Base-by-base conservation (phyloP, 2,329 filamentous ascomycete species). In the Cladosporium sp. region DNA sequence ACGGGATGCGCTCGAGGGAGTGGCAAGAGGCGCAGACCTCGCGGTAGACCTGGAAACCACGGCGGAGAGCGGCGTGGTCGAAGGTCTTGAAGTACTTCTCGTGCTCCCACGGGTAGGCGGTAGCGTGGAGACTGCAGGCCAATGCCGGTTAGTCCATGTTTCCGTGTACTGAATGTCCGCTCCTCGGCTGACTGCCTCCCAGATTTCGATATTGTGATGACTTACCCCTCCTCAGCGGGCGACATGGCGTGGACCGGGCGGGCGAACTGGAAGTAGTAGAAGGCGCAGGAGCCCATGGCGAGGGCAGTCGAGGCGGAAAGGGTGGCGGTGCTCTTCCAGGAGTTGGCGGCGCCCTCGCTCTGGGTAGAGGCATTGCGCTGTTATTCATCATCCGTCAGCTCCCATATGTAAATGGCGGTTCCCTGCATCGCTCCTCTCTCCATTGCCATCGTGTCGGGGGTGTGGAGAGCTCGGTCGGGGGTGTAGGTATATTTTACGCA, bases 41-140 rank as follows among this genome's bases (percentile, higher is more conserved):
- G 63, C 86, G 89, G 81, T 98, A 98, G 69, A 98, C 93, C 77
- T 95, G 91, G 84, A 97, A 98, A 75, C 93, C 93, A 78, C 93
- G 91, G 72, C 93, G 93, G 61, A 98, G 90, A 88, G 90, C 85
- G 75, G 87, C 85, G 76, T 97, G 92, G 68, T 98, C 93, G 71
- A 92, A 98, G 62, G 93, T 96, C 82, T 95, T 96, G 73, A 83
- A 78, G 80, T 85, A 90, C 75, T 93, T 85, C 69, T 83, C 69
- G 75, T 98, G 93, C 66, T 93, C 91, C 93, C 93, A 98, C 57
- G 93, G 93, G 74, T 97, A 97, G 65, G 84, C 74, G 57, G 91
- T 87, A 60, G 93, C 72, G 74, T 98, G 93, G 61, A 98, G 83
- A 77, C 93, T 98, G 66, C 62, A 53, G 42, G 15, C 16, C 27